Evolutionary conservation across 495 filamentous ascomycete genomes (phyloP).

Genomic region (Aspergillus mulundensis): DNA sequence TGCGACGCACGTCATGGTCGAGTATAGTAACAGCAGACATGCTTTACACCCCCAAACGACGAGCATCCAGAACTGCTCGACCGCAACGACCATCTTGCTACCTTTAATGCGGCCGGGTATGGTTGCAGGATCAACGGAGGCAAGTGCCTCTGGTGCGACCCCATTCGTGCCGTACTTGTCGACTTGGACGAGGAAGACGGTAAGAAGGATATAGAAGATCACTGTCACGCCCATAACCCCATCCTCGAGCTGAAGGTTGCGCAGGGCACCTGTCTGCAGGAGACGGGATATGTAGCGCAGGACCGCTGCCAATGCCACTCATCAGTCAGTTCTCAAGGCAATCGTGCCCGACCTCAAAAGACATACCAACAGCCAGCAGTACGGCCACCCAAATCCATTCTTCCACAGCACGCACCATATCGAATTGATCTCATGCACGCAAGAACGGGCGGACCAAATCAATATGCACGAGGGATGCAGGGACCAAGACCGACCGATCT

Average conservation of each 20-base stretch:
- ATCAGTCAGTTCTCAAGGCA: neutral
- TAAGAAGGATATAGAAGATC: conserved; percentile 44
- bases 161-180: conserved; percentile 54
- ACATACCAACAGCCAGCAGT: conserved; percentile 14
- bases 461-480: too few species aligned
- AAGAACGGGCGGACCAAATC: too few species aligned
- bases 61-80: conserved; percentile 38
- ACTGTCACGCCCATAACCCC: conserved; percentile 49
- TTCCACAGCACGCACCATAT: conserved; percentile 5
- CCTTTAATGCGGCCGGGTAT: conserved; percentile 40
- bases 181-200: conserved; percentile 46
- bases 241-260: conserved; percentile 50
- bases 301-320: neutral
- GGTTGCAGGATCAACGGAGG: conserved; percentile 41
- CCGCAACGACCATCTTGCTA: conserved; percentile 42
- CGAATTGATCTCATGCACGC: too few species aligned
- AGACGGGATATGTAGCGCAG: conserved; percentile 25
- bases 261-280: conserved; percentile 42
- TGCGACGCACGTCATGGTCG: conserved; percentile 44
- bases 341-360: too few species aligned
- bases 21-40: conserved; percentile 51
- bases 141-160: conserved; percentile 41
- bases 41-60: conserved; percentile 53
- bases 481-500: too few species aligned
- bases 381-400: conserved; percentile 14